phyloP scores from a whole-genome alignment of 2,329 filamentous ascomycete species.

The Diaporthe capsici region DNA sequence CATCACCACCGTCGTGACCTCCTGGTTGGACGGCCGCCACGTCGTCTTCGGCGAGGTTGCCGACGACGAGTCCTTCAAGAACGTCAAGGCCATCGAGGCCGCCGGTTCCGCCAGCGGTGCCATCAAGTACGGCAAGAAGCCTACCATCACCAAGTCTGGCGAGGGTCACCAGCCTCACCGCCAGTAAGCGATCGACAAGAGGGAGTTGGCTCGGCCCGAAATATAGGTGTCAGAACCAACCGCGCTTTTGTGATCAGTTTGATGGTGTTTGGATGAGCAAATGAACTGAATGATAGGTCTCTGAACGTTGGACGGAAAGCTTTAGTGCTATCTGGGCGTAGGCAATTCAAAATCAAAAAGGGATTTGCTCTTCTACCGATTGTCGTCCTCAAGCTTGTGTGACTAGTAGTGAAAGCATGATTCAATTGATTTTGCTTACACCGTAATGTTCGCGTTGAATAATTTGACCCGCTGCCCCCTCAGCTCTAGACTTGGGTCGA shows the following conservation, averaged over 20 bases:
- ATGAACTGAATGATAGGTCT: slow-evolving; percentile 28
- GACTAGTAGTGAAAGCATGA: background rate
- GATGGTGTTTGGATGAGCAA: slow-evolving; percentile 29
- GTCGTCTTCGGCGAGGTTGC: slow-evolving; percentile 86
- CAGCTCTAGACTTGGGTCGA: no score
- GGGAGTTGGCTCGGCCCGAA: background rate
- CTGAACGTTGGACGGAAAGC: slow-evolving; percentile 21
- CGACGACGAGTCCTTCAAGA: slow-evolving; percentile 60
- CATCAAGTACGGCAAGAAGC: slow-evolving; percentile 69
- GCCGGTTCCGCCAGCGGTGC: slow-evolving; percentile 69
- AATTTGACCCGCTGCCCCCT: no score
- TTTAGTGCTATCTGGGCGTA: slow-evolving; percentile 31
- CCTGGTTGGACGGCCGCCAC: slow-evolving; percentile 87
- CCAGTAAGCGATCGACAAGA: slow-evolving; percentile 47
- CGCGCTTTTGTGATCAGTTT: background rate
- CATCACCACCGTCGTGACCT: slow-evolving; percentile 91
- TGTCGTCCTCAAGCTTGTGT: background rate
- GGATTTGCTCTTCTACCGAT: slow-evolving; percentile 30
- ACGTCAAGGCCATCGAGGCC: slow-evolving; percentile 75
- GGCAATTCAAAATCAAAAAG: slow-evolving; percentile 27
- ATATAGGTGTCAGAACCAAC: background rate
- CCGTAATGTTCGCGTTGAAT: background rate
- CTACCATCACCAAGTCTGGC: slow-evolving; percentile 71
- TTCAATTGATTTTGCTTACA: background rate
- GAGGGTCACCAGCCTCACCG: slow-evolving; percentile 55